phyloP scores from a whole-genome alignment of 768 basidiomycete genomes.

The Suillus luteus region DNA sequence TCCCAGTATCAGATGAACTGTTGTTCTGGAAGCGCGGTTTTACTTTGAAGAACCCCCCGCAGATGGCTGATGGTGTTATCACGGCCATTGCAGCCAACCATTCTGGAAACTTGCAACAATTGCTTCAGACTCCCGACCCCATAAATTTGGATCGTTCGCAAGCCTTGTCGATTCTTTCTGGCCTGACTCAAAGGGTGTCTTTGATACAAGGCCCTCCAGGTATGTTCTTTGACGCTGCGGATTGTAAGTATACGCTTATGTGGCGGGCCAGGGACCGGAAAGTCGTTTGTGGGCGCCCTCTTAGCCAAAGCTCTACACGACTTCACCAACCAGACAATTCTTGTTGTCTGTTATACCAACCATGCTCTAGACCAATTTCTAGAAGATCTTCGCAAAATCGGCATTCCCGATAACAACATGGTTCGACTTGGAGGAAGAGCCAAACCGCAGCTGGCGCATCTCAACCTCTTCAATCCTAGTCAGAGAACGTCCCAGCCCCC shows the following conservation, averaged over 20 bases:
- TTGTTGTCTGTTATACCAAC: conserved; percentile 67
- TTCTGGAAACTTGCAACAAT: conserved; percentile 36
- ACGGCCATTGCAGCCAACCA: conserved; percentile 31
- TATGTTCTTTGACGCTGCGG: conserved; percentile 28
- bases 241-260: not conserved
- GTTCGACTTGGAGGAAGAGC: conserved; percentile 57
- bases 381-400: conserved; percentile 54
- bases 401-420: conserved; percentile 48
- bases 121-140: conserved; percentile 37
- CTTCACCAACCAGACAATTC: conserved; percentile 44
- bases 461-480: conserved; percentile 43
- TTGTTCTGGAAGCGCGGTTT: conserved; percentile 46
- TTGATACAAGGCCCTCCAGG: conserved; percentile 69
- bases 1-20: conserved; percentile 50
- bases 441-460: conserved; percentile 42
- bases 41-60: conserved; percentile 2
- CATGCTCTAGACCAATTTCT: conserved; percentile 68
- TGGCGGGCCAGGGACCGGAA: conserved; percentile 53
- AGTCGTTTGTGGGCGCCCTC: conserved; percentile 64
- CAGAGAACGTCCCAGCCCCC: conserved; percentile 20
- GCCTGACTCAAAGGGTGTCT: conserved; percentile 52
- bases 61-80: conserved; percentile 23
- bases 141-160: conserved; percentile 54
- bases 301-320: conserved; percentile 56
- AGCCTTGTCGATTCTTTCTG: conserved; percentile 40